These are phyloP conservation scores for Cladosporium colombiae DNA, from an alignment of 2,329 filamentous ascomycete species.

Conservation along the genomic window DNA sequence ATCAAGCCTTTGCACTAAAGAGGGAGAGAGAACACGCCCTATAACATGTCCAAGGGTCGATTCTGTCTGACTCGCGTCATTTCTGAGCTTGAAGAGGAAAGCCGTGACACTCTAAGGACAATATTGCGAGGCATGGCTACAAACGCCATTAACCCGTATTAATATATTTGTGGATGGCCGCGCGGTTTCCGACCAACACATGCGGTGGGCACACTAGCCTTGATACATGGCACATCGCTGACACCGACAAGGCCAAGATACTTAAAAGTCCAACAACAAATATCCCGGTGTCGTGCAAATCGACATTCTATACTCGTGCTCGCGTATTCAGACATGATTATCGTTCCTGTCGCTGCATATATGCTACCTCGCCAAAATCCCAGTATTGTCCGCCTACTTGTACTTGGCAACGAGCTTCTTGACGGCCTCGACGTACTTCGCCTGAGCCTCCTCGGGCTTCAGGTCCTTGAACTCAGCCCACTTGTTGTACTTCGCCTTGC, in stretches of 20 bases:
- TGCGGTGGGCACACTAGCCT: neutral
- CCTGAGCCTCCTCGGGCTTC: conserved; percentile 68
- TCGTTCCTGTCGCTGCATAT: neutral
- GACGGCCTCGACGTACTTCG: conserved; percentile 72
- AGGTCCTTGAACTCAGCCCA: conserved; percentile 73
- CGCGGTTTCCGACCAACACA: neutral
- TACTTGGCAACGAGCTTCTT: conserved; percentile 70
- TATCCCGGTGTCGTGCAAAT: neutral
- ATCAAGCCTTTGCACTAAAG: neutral
- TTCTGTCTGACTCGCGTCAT: neutral
- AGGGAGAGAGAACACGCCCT: neutral
- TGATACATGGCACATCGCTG: neutral
- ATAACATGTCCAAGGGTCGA: neutral
- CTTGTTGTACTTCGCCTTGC: conserved; percentile 74
- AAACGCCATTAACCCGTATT: neutral
- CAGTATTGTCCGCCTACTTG: conserved; percentile 13
- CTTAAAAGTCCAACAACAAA: neutral
- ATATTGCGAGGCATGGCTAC: neutral
- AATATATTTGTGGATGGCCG: neutral
- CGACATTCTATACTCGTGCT: neutral
- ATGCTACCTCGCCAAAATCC: neutral
- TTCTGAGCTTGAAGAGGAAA: neutral
- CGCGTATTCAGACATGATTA: conserved; percentile 3
- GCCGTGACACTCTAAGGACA: neutral
- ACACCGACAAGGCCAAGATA: neutral